Percentiles rank a stretch among this genome's conserved stretches.
phyloP scores from a whole-genome alignment of 2,329 filamentous ascomycete species.

The Camptophora hylomeconis region DNA sequence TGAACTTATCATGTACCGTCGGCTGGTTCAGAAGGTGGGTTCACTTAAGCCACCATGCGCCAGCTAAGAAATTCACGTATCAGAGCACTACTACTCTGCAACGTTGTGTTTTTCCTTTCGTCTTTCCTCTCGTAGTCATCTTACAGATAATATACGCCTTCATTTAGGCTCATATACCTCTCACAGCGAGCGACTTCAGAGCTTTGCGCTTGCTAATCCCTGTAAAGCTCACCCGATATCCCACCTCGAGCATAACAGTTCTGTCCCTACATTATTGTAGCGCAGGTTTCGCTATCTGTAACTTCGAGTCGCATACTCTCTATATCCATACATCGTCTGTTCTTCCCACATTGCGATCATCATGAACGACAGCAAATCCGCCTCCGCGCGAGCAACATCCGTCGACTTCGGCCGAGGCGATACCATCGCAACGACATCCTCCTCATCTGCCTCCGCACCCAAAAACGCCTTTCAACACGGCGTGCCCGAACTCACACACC shows the following conservation, averaged over 20 bases:
- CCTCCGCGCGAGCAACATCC: conserved; percentile 11
- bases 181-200: conserved; percentile 41
- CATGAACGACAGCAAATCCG: conserved; percentile 12
- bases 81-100: too few species aligned
- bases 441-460: too few species aligned
- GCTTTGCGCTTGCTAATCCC: conserved; percentile 41
- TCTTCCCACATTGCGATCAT: conserved; percentile 2
- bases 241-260: conserved; percentile 3
- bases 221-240: conserved; percentile 31
- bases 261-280: background rate
- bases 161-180: too few species aligned
- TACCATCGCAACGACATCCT: conserved; percentile 8
- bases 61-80: too few species aligned
- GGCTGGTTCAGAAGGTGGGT: too few species aligned
- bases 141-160: too few species aligned
- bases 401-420: conserved; percentile 11
- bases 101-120: too few species aligned
- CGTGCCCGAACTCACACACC: conserved; percentile 24
- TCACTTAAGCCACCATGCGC: too few species aligned
- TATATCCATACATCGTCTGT: conserved; percentile 5
- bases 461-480: conserved; percentile 21
- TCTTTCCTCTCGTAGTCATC: too few species aligned
- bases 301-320: conserved; percentile 1
- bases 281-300: too few species aligned
- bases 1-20: too few species aligned